Conservation (phyloP, 345 rosid species). For the Eucalyptus cloeziana region DNA sequence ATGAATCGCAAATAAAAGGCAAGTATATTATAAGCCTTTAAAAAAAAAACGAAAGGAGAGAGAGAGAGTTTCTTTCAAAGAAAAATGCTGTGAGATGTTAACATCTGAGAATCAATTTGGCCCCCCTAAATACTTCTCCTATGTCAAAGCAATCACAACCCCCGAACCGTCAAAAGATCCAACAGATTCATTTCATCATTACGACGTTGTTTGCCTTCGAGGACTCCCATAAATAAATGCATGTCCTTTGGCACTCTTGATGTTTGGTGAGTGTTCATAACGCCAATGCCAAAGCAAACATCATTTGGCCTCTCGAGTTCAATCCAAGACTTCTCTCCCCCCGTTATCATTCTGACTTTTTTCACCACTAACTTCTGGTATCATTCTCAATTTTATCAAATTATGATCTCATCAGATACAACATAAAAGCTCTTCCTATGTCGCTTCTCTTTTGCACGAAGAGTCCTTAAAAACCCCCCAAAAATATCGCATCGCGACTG, state of each 20-base stretch:
- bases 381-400: not conserved
- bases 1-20: accelerated
- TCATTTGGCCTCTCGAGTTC: not conserved
- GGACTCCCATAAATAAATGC: not conserved
- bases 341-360: not conserved
- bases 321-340: not conserved
- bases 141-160: not conserved
- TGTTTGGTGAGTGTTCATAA: not conserved
- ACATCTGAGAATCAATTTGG: not conserved
- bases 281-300: not conserved
- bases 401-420: not conserved
- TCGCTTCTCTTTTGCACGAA: not conserved
- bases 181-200: not conserved
- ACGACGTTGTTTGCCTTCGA: not conserved
- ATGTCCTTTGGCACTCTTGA: not conserved
- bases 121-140: not conserved
- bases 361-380: not conserved
- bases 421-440: not conserved
- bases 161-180: not conserved
- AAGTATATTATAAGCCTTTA: not conserved
- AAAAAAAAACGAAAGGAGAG: too few species aligned
- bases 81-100: not conserved
- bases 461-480: not conserved
- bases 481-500: accelerated
- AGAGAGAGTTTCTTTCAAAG: not conserved